These are phyloP conservation scores for Gonapodya sp. DNA, from an alignment of 192 early-diverging fungal species.

Conservation along the genomic window DNA sequence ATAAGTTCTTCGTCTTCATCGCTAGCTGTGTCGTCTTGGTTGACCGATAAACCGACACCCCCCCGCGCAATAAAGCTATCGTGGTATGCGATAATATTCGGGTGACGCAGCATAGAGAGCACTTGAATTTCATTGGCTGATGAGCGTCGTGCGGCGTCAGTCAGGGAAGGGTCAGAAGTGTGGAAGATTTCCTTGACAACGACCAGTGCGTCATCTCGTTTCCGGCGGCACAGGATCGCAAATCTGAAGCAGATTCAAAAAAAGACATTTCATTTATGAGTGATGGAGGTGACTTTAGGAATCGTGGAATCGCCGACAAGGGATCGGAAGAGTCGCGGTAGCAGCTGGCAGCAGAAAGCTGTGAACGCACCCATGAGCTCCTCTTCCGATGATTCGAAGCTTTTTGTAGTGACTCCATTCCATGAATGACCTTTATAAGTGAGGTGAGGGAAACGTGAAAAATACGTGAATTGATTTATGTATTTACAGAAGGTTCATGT, in stretches of 20 bases:
- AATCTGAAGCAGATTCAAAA: conserved; percentile 12
- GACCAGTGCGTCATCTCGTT: conserved; percentile 12
- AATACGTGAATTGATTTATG: not conserved
- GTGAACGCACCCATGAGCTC: conserved; percentile 15
- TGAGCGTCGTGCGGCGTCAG: conserved; percentile 7
- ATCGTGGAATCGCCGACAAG: too few relatives aligned
- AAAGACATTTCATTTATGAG: conserved; percentile 6
- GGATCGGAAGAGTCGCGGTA: not conserved
- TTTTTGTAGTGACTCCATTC: conserved; percentile 17
- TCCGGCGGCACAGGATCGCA: conserved; percentile 14
- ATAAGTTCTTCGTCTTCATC: not conserved
- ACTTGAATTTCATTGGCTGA: conserved; percentile 18
- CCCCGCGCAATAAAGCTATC: conserved; percentile 16
- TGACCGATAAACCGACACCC: not conserved
- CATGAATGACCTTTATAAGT: not conserved
- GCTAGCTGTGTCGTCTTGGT: not conserved
- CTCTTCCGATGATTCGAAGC: conserved; percentile 17
- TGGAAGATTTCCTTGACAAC: conserved; percentile 17
- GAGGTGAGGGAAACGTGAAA: not conserved
- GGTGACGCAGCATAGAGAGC: conserved; percentile 17
- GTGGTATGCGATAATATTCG: conserved; percentile 21
- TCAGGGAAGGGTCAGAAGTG: conserved; percentile 4
- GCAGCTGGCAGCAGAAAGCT: not conserved
- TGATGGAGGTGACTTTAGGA: too few relatives aligned
- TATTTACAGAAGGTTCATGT: not conserved